These are phyloP conservation scores for Lentinus tigrinus DNA, from an alignment of 768 basidiomycete genomes.

Conservation along the genomic window DNA sequence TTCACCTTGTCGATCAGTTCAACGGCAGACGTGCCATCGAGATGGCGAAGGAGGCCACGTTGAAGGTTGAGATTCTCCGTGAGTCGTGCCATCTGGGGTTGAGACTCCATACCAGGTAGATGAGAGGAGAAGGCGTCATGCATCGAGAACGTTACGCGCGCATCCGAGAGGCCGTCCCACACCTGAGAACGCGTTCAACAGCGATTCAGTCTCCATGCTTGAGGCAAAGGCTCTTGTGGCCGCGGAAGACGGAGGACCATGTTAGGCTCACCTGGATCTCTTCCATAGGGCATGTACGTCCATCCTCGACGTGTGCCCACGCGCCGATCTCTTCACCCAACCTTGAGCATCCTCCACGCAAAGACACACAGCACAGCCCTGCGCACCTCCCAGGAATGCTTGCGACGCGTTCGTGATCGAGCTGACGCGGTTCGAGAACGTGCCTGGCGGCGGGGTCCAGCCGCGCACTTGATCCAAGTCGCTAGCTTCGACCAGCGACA, in stretches of 20 bases:
- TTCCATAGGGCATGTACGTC: conserved; percentile 69
- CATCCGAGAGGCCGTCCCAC: conserved; percentile 89
- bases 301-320: conserved; percentile 75
- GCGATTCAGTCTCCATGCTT: too few species aligned
- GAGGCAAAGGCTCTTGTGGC: too few species aligned
- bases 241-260: too few species aligned
- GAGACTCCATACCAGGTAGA: conserved; percentile 24
- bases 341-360: neutral
- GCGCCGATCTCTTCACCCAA: conserved; percentile 64
- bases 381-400: conserved; percentile 61
- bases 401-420: conserved; percentile 79
- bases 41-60: conserved; percentile 69
- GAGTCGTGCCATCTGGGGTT: conserved; percentile 70
- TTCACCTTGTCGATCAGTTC: conserved; percentile 69
- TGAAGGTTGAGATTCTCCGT: conserved; percentile 95
- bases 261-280: conserved; percentile 72
- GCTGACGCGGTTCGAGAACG: conserved; percentile 82
- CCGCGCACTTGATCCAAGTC: conserved; percentile 65
- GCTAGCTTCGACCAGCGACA: conserved; percentile 81
- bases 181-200: conserved; percentile 48
- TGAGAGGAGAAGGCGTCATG: conserved; percentile 40
- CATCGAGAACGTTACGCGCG: conserved; percentile 66
- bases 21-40: conserved; percentile 52
- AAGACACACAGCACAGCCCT: neutral
- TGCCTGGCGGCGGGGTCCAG: conserved; percentile 58